phyloP scores from a whole-genome alignment of 2,329 filamentous ascomycete genomes.

The Aspergillus sergii region DNA sequence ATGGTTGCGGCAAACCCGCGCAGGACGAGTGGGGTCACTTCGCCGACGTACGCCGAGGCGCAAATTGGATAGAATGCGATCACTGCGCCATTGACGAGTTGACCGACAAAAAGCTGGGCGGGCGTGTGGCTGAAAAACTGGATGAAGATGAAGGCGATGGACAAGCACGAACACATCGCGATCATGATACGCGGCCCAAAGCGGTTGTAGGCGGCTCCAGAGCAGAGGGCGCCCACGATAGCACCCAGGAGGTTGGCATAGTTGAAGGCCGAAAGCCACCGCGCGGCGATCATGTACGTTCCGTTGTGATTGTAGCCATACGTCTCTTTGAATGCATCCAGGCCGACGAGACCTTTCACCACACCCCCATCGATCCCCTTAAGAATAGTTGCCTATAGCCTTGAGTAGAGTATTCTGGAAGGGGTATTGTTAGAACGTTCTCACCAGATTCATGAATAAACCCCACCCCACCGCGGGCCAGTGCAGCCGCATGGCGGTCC shows the following conservation, averaged over 20 bases:
- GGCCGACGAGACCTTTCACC: conserved; percentile 29
- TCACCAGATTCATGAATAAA: conserved; percentile 31
- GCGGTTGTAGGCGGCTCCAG: conserved; percentile 28
- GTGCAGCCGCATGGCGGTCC: conserved; percentile 26
- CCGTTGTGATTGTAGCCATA: conserved; percentile 32
- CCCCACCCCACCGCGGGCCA: conserved; percentile 31
- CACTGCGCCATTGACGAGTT: conserved; percentile 63
- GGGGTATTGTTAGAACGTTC: neutral
- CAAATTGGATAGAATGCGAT: conserved; percentile 64
- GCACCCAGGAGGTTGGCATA: conserved; percentile 30
- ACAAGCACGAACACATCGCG: conserved; percentile 25
- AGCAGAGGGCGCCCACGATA: conserved; percentile 28
- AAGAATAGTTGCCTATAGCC: conserved; percentile 20
- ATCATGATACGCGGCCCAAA: conserved; percentile 33
- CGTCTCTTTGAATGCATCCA: conserved; percentile 29
- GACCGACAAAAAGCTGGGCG: conserved; percentile 59
- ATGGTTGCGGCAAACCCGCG: conserved; percentile 33
- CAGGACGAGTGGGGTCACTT: conserved; percentile 34
- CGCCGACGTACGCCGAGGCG: conserved; percentile 42
- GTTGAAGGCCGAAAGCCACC: conserved; percentile 31
- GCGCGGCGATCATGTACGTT: conserved; percentile 26
- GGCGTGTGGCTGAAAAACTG: conserved; percentile 64
- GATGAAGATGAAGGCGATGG: conserved; percentile 59
- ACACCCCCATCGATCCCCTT: conserved; percentile 30
- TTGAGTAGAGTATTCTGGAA: neutral